These are phyloP conservation scores for Aspergillus sp. DNA, from an alignment of 2,329 filamentous ascomycete species.

Conservation along the genomic window DNA sequence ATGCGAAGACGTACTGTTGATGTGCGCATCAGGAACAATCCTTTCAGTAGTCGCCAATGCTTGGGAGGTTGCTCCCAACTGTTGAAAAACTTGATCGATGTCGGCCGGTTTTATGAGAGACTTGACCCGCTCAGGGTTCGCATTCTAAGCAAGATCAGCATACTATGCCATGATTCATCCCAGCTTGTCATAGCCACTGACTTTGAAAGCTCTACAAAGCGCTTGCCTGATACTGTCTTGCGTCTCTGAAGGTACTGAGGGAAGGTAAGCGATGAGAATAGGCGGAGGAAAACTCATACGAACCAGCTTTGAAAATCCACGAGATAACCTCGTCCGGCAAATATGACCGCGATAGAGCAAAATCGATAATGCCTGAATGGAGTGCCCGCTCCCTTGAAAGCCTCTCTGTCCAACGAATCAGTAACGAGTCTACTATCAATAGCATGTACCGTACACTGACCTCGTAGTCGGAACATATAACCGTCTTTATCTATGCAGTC, in stretches of 20 bases:
- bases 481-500: constrained; percentile 32
- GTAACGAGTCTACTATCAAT: background rate
- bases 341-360: constrained; percentile 49
- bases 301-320: constrained; percentile 58
- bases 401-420: constrained; percentile 41
- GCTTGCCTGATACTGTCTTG: constrained; percentile 59
- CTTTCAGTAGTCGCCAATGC: constrained; percentile 42
- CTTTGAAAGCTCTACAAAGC: constrained; percentile 59
- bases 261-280: constrained; percentile 6
- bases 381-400: constrained; percentile 60
- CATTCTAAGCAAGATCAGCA: constrained; percentile 26
- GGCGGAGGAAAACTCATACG: background rate
- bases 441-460: constrained; percentile 23
- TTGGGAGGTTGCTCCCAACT: constrained; percentile 57
- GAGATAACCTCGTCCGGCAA: constrained; percentile 66
- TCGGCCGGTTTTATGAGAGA: constrained; percentile 40
- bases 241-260: constrained; percentile 54
- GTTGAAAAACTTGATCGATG: constrained; percentile 57
- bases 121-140: constrained; percentile 31
- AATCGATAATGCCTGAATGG: constrained; percentile 62
- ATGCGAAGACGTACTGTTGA: constrained; percentile 20
- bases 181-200: constrained; percentile 35
- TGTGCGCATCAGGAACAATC: constrained; percentile 28
- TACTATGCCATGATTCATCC: background rate
- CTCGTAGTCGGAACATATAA: constrained; percentile 36